Base-by-base conservation (phyloP, 345 rosid genomes). In the Dipteronia sinensis region DNA sequence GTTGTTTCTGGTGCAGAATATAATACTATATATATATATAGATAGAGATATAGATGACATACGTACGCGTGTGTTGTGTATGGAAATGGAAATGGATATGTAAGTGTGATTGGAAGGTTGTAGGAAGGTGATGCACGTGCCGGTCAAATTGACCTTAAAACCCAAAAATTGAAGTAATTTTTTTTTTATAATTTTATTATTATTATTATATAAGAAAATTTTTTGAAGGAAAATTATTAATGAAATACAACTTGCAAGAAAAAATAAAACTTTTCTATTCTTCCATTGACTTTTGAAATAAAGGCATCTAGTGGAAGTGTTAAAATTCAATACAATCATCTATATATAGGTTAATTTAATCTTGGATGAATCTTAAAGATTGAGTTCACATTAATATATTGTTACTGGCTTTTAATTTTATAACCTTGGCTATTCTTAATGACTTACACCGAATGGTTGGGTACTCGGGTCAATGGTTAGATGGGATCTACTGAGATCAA, bases 131-230 rank as follows among this genome's bases (percentile, higher is more conserved):
- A 42, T 25, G 64, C 3, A 27, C 27, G 1, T 6, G 47, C 47
- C 46, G 62, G 77, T 74, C 62, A 74, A 74, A 64, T 40, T 47
- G 59, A 65, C 58, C 0, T 44, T 65, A 44, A 13, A 67, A 59
- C 77, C 59, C 7, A 53, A 44, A 4, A 23, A 44, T 25, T 42
- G 8, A 4, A 31, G 49, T 42, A 40, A 7, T 10, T 9, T 20
- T 38, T 72, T 7, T 42, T 6, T 10, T 23, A 20, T 65, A 7
- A 42, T 1, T 42, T 0, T 25, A 23, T 31, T 31, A 7, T 65
- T 27, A 53, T 29, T 2, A 25, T 23, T 64, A 27, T 29, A 16
- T 4, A 67, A 9, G 23, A 19, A 38, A 58, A 6, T 0, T 58
- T n/a, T 58, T 1, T 1, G 10, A 19, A 19, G 27, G 27, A 59